A percentile compares a stretch with the other conserved stretches of the same genome.
Conservation (phyloP, 495 filamentous ascomycete species). For the Daldinia childiae region DNA sequence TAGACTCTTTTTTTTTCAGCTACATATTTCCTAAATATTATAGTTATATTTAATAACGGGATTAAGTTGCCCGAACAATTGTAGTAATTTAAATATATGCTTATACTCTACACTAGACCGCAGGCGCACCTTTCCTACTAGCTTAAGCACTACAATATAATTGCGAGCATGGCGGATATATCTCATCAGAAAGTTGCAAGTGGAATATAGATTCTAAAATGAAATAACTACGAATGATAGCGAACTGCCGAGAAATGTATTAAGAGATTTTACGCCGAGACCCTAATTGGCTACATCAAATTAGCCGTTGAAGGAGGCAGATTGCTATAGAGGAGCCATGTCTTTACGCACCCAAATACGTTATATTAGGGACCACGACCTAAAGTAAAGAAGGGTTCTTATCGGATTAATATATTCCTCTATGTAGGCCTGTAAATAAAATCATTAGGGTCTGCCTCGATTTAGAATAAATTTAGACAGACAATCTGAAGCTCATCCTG, state of each 20-base stretch:
- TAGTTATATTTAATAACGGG: too few relatives aligned
- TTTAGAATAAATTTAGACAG: too few relatives aligned
- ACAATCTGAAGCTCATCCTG: not conserved
- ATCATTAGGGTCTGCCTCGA: not conserved
- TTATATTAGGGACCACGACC: not conserved
- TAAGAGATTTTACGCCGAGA: not conserved
- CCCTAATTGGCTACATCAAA: slow-evolving; percentile 12
- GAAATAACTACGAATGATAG: not conserved
- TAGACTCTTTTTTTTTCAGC: too few relatives aligned
- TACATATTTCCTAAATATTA: too few relatives aligned
- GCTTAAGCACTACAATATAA: too few relatives aligned
- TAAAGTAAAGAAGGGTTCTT: not conserved
- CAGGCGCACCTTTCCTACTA: too few relatives aligned
- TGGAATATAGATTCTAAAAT: not conserved
- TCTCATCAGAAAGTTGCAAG: not conserved
- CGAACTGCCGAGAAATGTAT: slow-evolving; percentile 23
- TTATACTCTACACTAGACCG: too few relatives aligned
- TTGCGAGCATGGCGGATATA: too few relatives aligned
- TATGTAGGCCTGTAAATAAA: not conserved
- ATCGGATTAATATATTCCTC: not conserved
- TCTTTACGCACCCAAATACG: not conserved
- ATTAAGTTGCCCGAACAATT: too few relatives aligned
- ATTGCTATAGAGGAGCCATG: not conserved
- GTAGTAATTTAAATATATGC: too few relatives aligned
- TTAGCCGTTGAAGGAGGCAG: slow-evolving; percentile 18